Conservation (phyloP, 2,329 filamentous ascomycete genomes). For the Nannizziopsis barbatae region DNA sequence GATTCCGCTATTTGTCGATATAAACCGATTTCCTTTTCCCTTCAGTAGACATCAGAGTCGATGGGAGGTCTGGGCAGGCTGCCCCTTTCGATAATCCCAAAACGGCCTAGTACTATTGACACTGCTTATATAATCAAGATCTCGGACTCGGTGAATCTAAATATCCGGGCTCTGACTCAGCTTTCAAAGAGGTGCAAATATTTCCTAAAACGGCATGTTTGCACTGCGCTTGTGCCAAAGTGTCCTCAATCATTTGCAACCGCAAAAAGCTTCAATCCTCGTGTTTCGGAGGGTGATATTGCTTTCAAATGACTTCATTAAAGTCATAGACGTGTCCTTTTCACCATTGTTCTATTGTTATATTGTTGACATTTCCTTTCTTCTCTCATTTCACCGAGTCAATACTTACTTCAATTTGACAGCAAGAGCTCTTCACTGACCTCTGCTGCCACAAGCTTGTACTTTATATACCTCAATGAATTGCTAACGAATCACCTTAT, state of each 20-base stretch:
- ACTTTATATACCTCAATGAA: slow-evolving; percentile 4
- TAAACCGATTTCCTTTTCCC: too few species aligned
- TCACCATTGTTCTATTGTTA: slow-evolving; percentile 1
- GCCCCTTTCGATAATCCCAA: too few species aligned
- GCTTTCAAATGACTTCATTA: slow-evolving; percentile 2
- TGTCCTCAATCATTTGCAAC: slow-evolving; percentile 14
- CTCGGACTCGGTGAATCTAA: background rate
- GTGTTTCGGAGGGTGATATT: slow-evolving; percentile 6
- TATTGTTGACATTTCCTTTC: background rate
- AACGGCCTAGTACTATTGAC: too few species aligned
- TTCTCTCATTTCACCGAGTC: background rate
- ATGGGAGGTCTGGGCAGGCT: too few species aligned
- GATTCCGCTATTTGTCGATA: too few species aligned
- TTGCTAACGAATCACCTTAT: slow-evolving; percentile 1
- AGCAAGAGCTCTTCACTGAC: slow-evolving; percentile 2
- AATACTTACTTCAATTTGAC: slow-evolving; percentile 6
- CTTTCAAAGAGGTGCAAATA: slow-evolving; percentile 11
- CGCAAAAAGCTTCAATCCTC: background rate
- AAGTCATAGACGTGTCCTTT: slow-evolving; percentile 16
- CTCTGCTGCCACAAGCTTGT: background rate
- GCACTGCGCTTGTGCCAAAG: slow-evolving; percentile 16
- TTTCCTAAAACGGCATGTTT: slow-evolving; percentile 13
- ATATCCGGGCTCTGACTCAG: background rate
- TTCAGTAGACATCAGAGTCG: too few species aligned
- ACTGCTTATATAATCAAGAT: background rate